These are phyloP conservation scores for Yarrowia divulgata DNA, from an alignment of 805 yeast genomes.

Conservation along the genomic window DNA sequence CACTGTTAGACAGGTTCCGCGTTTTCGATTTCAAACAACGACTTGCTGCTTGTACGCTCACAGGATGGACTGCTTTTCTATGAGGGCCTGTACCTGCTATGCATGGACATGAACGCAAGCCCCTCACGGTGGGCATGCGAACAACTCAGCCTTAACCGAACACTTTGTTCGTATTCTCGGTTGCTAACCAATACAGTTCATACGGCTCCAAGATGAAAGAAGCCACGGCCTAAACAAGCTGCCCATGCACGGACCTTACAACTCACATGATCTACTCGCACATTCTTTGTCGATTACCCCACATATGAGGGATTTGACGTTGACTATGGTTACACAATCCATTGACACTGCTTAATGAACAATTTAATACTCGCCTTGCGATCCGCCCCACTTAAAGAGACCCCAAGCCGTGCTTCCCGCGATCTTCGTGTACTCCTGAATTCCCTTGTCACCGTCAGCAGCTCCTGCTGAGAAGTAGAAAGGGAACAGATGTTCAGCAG, in stretches of 20 bases:
- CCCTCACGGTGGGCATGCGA: conserved; percentile 1
- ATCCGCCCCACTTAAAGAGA: conserved; percentile 26
- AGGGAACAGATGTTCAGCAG: conserved; percentile 77
- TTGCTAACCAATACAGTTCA: neutral
- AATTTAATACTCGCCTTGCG: conserved; percentile 6
- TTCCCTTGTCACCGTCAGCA: conserved; percentile 43
- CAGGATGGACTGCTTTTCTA: too few species aligned
- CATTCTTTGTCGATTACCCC: neutral
- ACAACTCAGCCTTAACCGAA: conserved; percentile 1
- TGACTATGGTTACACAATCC: neutral
- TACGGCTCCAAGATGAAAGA: conserved; percentile 5
- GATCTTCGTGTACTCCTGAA: conserved; percentile 24
- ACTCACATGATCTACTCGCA: neutral
- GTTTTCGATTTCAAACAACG: too few species aligned
- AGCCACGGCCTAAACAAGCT: neutral
- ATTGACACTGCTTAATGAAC: neutral
- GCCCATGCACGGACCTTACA: neutral
- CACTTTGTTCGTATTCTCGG: conserved; percentile 5
- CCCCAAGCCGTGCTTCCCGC: conserved; percentile 27
- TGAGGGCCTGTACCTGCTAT: neutral
- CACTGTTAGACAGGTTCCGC: too few species aligned
- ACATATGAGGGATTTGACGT: conserved; percentile 1
- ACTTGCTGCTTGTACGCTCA: too few species aligned
- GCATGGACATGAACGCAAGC: neutral
- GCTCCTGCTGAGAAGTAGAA: conserved; percentile 67